phyloP scores from a whole-genome alignment of 805 yeast species.

The Saturnispora gosingensis region DNA sequence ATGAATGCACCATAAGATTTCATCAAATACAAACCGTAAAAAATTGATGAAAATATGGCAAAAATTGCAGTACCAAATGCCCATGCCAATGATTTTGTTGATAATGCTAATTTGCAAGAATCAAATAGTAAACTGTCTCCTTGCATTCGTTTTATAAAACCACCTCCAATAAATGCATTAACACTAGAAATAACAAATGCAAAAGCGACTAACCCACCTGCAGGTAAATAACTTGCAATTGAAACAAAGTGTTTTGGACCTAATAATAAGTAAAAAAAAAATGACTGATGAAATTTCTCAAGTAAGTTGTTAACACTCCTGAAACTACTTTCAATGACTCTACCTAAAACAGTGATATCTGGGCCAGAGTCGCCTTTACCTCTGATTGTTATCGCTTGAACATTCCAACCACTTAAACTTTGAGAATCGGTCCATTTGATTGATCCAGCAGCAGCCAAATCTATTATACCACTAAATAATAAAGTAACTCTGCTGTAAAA shows the following conservation, averaged over 20 bases:
- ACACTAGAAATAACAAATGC: constrained; percentile 63
- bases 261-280: constrained; percentile 80
- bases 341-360: constrained; percentile 87
- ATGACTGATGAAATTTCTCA: constrained; percentile 95
- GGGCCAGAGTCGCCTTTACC: constrained; percentile 47
- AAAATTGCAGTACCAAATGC: constrained; percentile 27
- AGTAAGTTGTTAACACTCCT: constrained; percentile 84
- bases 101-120: constrained; percentile 10
- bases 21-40: constrained; percentile 20
- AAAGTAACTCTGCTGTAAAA: constrained; percentile 51
- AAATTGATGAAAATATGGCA: constrained; percentile 14
- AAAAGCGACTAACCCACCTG: constrained; percentile 64
- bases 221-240: constrained; percentile 86
- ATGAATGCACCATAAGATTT: neutral
- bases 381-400: constrained; percentile 75
- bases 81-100: constrained; percentile 21
- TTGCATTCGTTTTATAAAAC: constrained; percentile 18
- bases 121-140: neutral
- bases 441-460: constrained; percentile 65
- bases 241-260: constrained; percentile 79
- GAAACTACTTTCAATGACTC: constrained; percentile 78
- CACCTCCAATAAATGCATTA: constrained; percentile 42
- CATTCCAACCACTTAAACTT: constrained; percentile 92
- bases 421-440: constrained; percentile 56
- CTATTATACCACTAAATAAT: constrained; percentile 54